These are phyloP conservation scores for Suillus spraguei DNA, from an alignment of 768 basidiomycete species.

Conservation along the genomic window DNA sequence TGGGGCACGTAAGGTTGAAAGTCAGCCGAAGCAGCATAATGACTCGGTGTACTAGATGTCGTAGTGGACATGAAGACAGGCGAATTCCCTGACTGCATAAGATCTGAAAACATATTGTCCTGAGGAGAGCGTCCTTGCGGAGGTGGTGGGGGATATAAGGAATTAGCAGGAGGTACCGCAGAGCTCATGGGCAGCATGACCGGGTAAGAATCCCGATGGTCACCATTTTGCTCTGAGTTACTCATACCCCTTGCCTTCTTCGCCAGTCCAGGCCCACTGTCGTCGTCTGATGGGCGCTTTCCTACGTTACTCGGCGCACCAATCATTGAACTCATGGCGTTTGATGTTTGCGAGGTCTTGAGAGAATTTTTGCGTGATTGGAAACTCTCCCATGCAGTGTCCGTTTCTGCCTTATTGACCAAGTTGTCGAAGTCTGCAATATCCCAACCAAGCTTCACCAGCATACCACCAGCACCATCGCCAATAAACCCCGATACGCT, in stretches of 20 bases:
- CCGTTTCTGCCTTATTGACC: slow-evolving; percentile 86
- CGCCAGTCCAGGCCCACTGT: slow-evolving; percentile 29
- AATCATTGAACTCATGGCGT: slow-evolving; percentile 33
- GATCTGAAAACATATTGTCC: slow-evolving; percentile 62
- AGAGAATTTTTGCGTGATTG: slow-evolving; percentile 59
- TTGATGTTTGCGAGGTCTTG: slow-evolving; percentile 33
- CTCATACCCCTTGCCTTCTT: slow-evolving; percentile 54
- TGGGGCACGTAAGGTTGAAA: slow-evolving; percentile 54
- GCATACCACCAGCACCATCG: slow-evolving; percentile 78
- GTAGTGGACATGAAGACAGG: slow-evolving; percentile 63
- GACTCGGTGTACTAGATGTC: slow-evolving; percentile 40
- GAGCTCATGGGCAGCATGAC: slow-evolving; percentile 58
- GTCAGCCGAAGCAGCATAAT: slow-evolving; percentile 44
- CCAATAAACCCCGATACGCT: slow-evolving; percentile 82
- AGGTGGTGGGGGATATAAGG: slow-evolving; percentile 47
- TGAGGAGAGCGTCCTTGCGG: slow-evolving; percentile 42
- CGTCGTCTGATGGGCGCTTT: slow-evolving; percentile 36
- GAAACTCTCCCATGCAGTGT: slow-evolving; percentile 91
- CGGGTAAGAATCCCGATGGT: slow-evolving; percentile 47
- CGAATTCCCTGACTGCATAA: slow-evolving; percentile 57
- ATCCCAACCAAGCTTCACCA: slow-evolving; percentile 81
- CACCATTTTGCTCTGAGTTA: slow-evolving; percentile 46
- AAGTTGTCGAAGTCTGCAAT: slow-evolving; percentile 77
- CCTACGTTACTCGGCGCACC: slow-evolving; percentile 23
- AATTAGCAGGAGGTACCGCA: slow-evolving; percentile 36